Conservation (phyloP, 192 early-diverging fungal genomes). For the Coemansia guatemalensis region DNA sequence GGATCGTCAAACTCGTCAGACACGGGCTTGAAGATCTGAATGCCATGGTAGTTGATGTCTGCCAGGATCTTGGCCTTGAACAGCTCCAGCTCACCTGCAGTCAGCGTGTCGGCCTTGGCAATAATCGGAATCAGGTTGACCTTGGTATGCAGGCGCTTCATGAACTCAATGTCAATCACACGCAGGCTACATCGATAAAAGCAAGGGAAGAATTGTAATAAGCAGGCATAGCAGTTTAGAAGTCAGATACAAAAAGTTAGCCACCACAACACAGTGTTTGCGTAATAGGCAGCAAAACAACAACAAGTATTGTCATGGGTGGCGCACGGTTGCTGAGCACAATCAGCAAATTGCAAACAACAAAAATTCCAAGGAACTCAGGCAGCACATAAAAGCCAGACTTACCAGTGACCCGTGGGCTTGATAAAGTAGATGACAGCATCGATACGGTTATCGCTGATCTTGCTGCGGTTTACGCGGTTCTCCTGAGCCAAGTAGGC, state of each 20-base stretch:
- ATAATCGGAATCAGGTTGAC: slow-evolving; percentile 89
- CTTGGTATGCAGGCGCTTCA: slow-evolving; percentile 86
- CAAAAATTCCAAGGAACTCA: no score
- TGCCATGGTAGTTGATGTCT: slow-evolving; percentile 79
- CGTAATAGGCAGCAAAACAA: not conserved
- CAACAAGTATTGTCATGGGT: not conserved
- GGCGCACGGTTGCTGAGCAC: slow-evolving; percentile 2
- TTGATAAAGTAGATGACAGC: slow-evolving; percentile 97
- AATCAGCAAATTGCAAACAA: not conserved
- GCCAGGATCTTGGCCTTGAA: slow-evolving; percentile 87
- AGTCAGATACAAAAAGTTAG: not conserved
- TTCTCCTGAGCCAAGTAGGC: slow-evolving; percentile 93
- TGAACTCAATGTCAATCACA: slow-evolving; percentile 93
- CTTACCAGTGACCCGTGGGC: slow-evolving; percentile 87
- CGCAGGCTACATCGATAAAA: slow-evolving; percentile 58
- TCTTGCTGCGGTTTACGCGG: slow-evolving; percentile 81
- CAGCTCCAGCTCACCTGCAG: slow-evolving; percentile 69
- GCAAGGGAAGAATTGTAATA: not conserved
- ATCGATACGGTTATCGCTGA: slow-evolving; percentile 93
- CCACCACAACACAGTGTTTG: not conserved
- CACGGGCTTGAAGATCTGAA: slow-evolving; percentile 83
- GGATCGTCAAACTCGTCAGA: slow-evolving; percentile 81
- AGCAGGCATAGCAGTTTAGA: not conserved
- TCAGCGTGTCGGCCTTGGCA: slow-evolving; percentile 91
- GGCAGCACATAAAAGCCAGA: slow-evolving; percentile 11